Base-by-base conservation (phyloP, 2,329 filamentous ascomycete species). In the Xylariaceae sp. region DNA sequence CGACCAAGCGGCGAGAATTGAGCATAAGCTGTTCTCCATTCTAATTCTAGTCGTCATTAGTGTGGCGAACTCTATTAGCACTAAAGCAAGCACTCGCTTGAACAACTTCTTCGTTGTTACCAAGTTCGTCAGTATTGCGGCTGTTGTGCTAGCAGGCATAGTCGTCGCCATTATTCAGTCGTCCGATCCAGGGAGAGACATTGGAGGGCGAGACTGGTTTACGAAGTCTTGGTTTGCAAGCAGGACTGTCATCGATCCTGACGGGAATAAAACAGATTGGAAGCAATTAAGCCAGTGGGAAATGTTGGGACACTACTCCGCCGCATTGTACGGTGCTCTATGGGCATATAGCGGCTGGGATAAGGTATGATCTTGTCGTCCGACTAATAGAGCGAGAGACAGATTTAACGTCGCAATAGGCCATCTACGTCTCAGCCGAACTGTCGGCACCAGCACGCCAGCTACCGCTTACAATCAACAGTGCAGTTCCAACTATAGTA, bases 291-390 rank as follows among this genome's bases (percentile, higher is more conserved):
- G 76, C 4, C 68, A 74, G 23, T 88, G 85, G 85, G 82, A 85
- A 53, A 75, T 82, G 10, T 77, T 86, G 21, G 85, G 85, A 0
- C 81, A 86, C 61, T 81, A 81, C 53, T 84, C 82, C 2, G 79
- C 83, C 1, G 85, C 85, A 0, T 73, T 87, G 0, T 87, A 87
- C 61, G 85, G 80, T 0, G 83, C 82, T 0, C 66, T 88, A 0
- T 88, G 84, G 85, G 85, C 82, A 0, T 88, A 87, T 56, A 85
- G 82, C 0, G 85, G 85, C 0, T 88, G 85, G 85, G 85, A 88
- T 52, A 87, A 87, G 73, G 83, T 82, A 40, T 72, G 76, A 64
- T 41, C 26, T 10, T 29, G 26, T 26, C 43, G n/a, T 4, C 12
- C 9, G n/a, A n/a, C n/a, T 14, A 6, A 10, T 42, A 26, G 10